Conservation (phyloP, 2,329 filamentous ascomycete genomes). For the Hypoxylon sp. region DNA sequence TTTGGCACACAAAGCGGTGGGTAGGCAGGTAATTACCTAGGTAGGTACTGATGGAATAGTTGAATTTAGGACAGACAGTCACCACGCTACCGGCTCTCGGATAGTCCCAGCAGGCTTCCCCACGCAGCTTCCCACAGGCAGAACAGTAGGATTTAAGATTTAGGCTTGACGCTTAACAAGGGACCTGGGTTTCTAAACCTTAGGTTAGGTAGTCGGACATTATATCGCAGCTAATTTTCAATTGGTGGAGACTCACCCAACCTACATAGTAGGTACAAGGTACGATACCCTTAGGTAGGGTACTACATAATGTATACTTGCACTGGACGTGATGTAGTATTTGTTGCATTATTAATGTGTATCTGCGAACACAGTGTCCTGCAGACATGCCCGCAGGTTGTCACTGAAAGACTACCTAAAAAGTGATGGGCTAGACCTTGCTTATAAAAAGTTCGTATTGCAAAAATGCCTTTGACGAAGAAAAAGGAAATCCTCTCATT, state of each 20-base stretch:
- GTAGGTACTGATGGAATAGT: slow-evolving; percentile 21
- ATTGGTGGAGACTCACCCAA: neutral
- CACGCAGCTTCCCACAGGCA: no score
- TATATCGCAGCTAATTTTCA: neutral
- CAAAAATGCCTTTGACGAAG: neutral
- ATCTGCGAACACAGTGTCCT: neutral
- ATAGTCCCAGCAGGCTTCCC: neutral
- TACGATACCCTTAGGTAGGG: no score
- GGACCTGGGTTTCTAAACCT: no score
- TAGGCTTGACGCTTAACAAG: no score
- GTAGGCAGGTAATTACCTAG: no score
- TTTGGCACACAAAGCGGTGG: no score
- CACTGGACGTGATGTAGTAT: slow-evolving; percentile 1
- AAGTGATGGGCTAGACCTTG: neutral
- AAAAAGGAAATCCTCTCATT: slow-evolving; percentile 5
- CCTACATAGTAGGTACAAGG: no score
- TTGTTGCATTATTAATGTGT: neutral
- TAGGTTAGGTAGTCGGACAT: neutral
- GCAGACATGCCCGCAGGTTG: neutral
- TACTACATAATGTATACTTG: no score
- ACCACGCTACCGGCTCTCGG: neutral
- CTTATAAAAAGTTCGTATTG: slow-evolving; percentile 25
- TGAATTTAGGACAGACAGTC: slow-evolving; percentile 26
- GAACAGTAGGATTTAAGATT: neutral
- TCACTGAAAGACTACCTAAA: neutral